A percentile compares a stretch with the other conserved stretches of the same genome.
These are phyloP conservation scores for Sutorius eximius DNA, from an alignment of 1,284 basidiomycete genomes.

Conservation along the genomic window DNA sequence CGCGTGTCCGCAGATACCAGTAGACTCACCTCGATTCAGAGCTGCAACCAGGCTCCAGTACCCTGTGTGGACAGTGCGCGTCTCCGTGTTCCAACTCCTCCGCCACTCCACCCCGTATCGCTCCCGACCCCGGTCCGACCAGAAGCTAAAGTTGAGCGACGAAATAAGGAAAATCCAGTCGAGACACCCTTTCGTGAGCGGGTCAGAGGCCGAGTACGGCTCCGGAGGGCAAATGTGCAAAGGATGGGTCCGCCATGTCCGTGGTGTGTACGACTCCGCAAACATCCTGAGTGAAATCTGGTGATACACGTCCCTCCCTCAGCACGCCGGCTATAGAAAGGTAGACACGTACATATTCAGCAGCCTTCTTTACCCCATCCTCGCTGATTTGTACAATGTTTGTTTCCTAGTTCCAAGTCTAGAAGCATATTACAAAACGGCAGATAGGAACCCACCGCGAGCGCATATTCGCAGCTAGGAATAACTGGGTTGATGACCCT, in stretches of 20 bases:
- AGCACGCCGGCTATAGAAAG: not conserved
- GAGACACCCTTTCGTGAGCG: constrained; percentile 56
- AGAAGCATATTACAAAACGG: not conserved
- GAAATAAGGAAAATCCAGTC: constrained; percentile 87
- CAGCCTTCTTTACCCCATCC: constrained; percentile 57
- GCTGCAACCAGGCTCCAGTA: constrained; percentile 84
- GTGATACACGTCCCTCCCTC: not conserved
- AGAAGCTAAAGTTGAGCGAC: constrained; percentile 82
- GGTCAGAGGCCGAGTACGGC: constrained; percentile 52
- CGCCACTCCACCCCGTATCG: constrained; percentile 78
- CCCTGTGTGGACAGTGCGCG: constrained; percentile 60
- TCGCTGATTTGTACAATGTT: constrained; percentile 58
- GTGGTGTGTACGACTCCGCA: constrained; percentile 66
- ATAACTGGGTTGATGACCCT: constrained; percentile 49
- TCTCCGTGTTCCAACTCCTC: constrained; percentile 57
- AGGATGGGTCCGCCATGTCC: constrained; percentile 75
- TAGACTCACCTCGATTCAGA: constrained; percentile 62
- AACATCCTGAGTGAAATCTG: constrained; percentile 62
- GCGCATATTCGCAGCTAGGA: constrained; percentile 49
- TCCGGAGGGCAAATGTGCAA: constrained; percentile 71
- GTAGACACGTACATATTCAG: constrained; percentile 51
- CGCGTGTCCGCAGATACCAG: not conserved
- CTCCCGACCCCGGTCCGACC: constrained; percentile 63
- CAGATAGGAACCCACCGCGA: constrained; percentile 39
- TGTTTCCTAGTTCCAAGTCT: constrained; percentile 43